Conservation (phyloP, 768 basidiomycete species). For the Tulasnella sp. region DNA sequence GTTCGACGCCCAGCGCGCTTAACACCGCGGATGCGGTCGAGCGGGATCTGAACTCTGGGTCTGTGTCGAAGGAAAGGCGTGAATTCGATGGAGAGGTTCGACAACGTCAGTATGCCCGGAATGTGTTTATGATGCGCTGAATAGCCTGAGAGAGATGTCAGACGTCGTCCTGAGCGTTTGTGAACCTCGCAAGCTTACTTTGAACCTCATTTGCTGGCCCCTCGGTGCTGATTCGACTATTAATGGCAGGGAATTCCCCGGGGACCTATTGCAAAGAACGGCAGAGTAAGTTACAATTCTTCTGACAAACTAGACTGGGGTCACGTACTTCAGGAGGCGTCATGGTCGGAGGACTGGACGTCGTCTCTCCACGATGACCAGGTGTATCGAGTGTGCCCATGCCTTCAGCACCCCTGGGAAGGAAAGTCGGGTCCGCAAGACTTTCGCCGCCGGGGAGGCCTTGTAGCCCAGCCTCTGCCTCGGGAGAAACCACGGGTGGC, state of each 20-base stretch:
- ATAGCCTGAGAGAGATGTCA: slow-evolving; percentile 51
- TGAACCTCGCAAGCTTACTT: neutral
- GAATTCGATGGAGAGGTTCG: slow-evolving; percentile 55
- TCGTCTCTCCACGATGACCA: neutral
- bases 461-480: neutral
- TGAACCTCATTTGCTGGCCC: neutral
- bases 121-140: slow-evolving; percentile 59
- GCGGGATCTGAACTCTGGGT: slow-evolving; percentile 54
- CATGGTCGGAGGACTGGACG: neutral
- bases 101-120: slow-evolving; percentile 65
- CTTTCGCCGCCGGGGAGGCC: neutral
- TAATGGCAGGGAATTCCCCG: slow-evolving; percentile 6
- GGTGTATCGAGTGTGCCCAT: neutral
- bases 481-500: neutral
- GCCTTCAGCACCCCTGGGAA: neutral
- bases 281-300: neutral
- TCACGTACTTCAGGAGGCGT: neutral
- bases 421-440: neutral
- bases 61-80: slow-evolving; percentile 56
- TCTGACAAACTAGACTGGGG: neutral
- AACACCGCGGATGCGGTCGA: slow-evolving; percentile 56
- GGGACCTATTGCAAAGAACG: neutral
- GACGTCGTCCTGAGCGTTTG: neutral
- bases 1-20: slow-evolving; percentile 63
- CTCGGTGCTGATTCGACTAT: neutral